Percentiles rank a stretch among this genome's conserved stretches.
Evolutionary conservation across 2,329 filamentous ascomycete species (phyloP).

Genomic region (Nemania diffusa): DNA sequence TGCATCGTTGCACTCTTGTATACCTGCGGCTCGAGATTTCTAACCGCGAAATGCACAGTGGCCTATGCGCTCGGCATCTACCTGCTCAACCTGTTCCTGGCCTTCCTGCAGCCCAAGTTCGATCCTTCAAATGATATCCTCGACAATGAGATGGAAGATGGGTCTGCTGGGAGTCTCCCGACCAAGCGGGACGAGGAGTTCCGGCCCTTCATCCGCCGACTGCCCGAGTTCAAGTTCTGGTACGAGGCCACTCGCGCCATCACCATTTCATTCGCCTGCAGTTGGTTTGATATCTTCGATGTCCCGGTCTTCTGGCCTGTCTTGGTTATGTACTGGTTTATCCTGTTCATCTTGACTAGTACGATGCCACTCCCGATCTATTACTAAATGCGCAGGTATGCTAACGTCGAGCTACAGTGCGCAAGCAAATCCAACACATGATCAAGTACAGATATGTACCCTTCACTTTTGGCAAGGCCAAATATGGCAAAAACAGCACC

Average conservation of each 20-base stretch:
- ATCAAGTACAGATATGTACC: slow-evolving; percentile 99
- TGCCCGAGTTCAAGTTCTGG: slow-evolving; percentile 99
- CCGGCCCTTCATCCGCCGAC: slow-evolving; percentile 91
- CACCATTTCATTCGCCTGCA: slow-evolving; percentile 83
- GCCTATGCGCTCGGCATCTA: slow-evolving; percentile 98
- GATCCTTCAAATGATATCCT: slow-evolving; percentile 91
- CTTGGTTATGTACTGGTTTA: slow-evolving; percentile 97
- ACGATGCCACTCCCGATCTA: slow-evolving; percentile 51
- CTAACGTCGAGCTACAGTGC: slow-evolving; percentile 69
- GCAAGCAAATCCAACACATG: slow-evolving; percentile 99
- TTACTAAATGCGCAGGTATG: background rate
- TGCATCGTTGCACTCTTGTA: background rate
- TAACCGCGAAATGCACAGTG: slow-evolving; percentile 63
- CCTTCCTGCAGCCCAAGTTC: slow-evolving; percentile 98
- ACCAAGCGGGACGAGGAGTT: slow-evolving; percentile 99
- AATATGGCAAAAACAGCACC: slow-evolving; percentile 74
- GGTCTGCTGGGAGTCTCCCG: slow-evolving; percentile 81
- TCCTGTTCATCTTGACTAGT: slow-evolving; percentile 96
- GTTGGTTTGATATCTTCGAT: slow-evolving; percentile 94
- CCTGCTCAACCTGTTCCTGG: slow-evolving; percentile 98
- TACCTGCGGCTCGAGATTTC: slow-evolving; percentile 13
- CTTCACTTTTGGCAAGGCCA: slow-evolving; percentile 90
- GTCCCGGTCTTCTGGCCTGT: slow-evolving; percentile 99
- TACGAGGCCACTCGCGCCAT: slow-evolving; percentile 92
- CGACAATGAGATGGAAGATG: slow-evolving; percentile 97